Conservation (phyloP, 257 asterid genomes). For the Anisodus acutangulus region DNA sequence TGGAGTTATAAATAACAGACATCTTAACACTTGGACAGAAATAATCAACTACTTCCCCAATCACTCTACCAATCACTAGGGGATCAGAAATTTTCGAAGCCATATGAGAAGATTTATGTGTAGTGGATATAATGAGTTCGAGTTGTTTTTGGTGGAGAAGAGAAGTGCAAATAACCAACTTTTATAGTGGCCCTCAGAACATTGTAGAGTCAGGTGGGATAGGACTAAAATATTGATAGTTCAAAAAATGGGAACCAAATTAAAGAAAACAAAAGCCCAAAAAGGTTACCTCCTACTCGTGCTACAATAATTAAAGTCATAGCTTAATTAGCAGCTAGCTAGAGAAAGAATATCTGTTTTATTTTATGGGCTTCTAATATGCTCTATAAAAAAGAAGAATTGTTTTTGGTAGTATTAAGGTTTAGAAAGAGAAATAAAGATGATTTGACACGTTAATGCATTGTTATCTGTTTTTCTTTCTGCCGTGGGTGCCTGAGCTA, state of each 20-base stretch:
- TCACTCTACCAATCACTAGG: constrained; percentile 65
- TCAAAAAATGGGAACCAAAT: constrained; percentile 30
- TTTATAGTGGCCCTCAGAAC: constrained; percentile 50
- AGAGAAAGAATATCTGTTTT: constrained; percentile 24
- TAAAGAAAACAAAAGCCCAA: constrained; percentile 2
- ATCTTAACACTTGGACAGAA: constrained; percentile 57
- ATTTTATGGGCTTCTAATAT: not conserved
- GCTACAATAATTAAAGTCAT: not conserved
- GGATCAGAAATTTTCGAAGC: constrained; percentile 54
- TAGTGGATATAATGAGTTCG: not conserved
- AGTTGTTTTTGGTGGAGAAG: constrained; percentile 34
- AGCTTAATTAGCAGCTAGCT: constrained; percentile 28
- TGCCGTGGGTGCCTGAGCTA: too few species aligned
- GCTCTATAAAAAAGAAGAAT: not conserved
- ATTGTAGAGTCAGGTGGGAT: constrained; percentile 21
- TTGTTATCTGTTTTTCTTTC: not conserved
- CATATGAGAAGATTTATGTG: not conserved
- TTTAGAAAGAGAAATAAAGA: constrained; percentile 28
- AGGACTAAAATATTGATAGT: constrained; percentile 23
- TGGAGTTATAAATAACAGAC: constrained; percentile 65
- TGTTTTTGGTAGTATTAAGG: not conserved
- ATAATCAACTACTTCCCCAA: constrained; percentile 83
- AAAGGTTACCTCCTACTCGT: not conserved
- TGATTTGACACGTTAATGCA: constrained; percentile 39
- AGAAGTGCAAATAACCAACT: constrained; percentile 39